These are phyloP conservation scores for Penicillium sp. DNA, from an alignment of 2,329 filamentous ascomycete species.

Conservation along the genomic window DNA sequence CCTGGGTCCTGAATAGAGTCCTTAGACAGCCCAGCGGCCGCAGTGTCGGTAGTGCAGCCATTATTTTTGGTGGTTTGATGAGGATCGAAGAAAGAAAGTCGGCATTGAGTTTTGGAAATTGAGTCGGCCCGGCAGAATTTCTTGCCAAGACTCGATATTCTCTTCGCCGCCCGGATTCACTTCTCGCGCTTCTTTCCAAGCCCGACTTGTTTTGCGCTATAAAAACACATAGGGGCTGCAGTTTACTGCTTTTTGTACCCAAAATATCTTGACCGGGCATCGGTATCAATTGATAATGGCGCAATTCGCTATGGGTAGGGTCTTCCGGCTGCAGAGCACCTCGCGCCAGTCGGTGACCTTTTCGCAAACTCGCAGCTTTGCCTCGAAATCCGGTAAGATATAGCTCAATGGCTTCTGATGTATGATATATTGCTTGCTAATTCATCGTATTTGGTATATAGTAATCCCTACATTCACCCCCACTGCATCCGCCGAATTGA, in stretches of 20 bases:
- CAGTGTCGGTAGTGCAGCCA: conserved; percentile 58
- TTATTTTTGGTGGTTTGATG: conserved; percentile 47
- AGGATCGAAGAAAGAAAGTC: conserved; percentile 17
- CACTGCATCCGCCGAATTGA: conserved; percentile 42
- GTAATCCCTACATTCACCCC: conserved; percentile 40
- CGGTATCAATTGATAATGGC: conserved; percentile 33
- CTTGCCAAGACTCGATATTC: conserved; percentile 32
- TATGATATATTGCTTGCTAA: conserved; percentile 3
- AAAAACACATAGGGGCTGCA: neutral
- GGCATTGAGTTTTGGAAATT: conserved; percentile 29
- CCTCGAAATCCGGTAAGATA: conserved; percentile 32
- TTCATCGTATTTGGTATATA: conserved; percentile 7
- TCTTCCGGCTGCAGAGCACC: conserved; percentile 38
- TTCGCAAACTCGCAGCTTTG: conserved; percentile 32
- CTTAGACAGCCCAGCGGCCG: conserved; percentile 73
- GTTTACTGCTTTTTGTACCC: neutral
- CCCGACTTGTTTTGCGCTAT: neutral
- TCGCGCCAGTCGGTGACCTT: conserved; percentile 34
- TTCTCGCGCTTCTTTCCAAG: conserved; percentile 8
- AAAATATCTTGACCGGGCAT: neutral
- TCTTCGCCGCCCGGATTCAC: conserved; percentile 26
- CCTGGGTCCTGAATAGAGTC: conserved; percentile 54
- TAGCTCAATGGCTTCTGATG: neutral
- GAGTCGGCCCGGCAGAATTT: conserved; percentile 39
- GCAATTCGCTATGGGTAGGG: conserved; percentile 37